A percentile compares a stretch with the other conserved stretches of the same genome.
Conservation (phyloP, 2,329 filamentous ascomycete species). For the Monilinia polystroma region DNA sequence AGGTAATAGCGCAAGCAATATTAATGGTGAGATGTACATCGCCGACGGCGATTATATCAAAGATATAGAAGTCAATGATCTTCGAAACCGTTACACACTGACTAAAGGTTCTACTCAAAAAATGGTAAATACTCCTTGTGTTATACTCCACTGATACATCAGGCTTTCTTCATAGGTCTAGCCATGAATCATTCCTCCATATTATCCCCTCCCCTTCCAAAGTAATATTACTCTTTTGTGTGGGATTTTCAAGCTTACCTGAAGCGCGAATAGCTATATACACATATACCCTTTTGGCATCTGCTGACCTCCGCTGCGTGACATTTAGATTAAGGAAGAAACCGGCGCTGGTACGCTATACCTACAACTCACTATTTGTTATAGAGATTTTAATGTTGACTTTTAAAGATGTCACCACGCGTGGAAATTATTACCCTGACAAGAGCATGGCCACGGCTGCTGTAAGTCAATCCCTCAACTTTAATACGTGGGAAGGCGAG, state of each 20-base stretch:
- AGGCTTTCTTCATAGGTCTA: conserved; percentile 41
- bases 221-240: conserved; percentile 43
- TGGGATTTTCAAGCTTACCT: conserved; percentile 69
- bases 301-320: conserved; percentile 89
- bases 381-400: conserved; percentile 54
- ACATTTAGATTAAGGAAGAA: conserved; percentile 98
- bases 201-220: conserved; percentile 40
- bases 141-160: conserved; percentile 65
- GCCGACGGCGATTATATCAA: conserved; percentile 97
- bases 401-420: conserved; percentile 93
- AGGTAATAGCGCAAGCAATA: conserved; percentile 47
- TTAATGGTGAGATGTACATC: conserved; percentile 89
- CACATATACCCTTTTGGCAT: conserved; percentile 71
- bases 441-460: conserved; percentile 94
- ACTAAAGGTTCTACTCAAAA: conserved; percentile 97
- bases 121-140: conserved; percentile 91
- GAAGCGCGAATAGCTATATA: conserved; percentile 60
- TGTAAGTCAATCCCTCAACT: conserved; percentile 55
- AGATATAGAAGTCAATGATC: conserved; percentile 97
- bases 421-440: conserved; percentile 94
- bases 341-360: conserved; percentile 97
- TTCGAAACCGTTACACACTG: conserved; percentile 93
- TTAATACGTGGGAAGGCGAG: conserved; percentile 1
- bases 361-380: conserved; percentile 45
- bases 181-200: conserved; percentile 38